Evolutionary conservation across 805 yeast genomes (phyloP), one percentile per base, ranked within the genome.

Genomic region (Cyberlindnera misumaiensis): DNA sequence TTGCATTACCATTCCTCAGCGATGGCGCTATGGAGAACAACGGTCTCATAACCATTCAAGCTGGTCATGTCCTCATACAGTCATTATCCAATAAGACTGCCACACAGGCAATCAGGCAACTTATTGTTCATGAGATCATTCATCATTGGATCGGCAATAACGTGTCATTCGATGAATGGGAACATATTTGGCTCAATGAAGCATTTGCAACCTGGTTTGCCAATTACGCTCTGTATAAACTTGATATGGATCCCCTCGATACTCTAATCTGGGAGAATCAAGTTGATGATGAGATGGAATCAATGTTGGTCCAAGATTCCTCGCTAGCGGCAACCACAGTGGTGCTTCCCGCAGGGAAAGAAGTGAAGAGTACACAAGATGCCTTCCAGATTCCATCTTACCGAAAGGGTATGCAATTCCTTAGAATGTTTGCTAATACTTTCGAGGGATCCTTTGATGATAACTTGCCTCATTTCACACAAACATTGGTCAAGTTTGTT

Each of bases 11-110:
- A 9, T 80, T 77, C 48, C 63, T 84, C 40, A 68, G 77, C 22
- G 90, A 83, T 54, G 83, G 84, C 42, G 94, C 85, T 3, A 83
- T 82, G 78, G 94, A 84, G 55, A 83, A 83, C 55, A 79, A 82
- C 74, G 83, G 86, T 4, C 59, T 81, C 60, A 68, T 84, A 36
- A 73, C 82, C 3, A 66, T 80, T 7, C 70, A 78, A 38, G 69
- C 73, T 36, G 69, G 70, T 33, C 79, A 76, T 46, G 47, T 73
- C 7, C 44, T 73, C 14, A 44, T 68, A 12, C 63, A 70, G 0
- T 48, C 55, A 2, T 45, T 66, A 31, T 52, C 58, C 4, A 40
- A 48, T 6, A 35, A 45, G 6, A 46, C 53, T 2, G 46, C 53
- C 11, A 46, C 47, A 3, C 58, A 62, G 28, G 65, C 64, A 44